A percentile compares a stretch with the other conserved stretches of the same genome.
These are phyloP conservation scores for Rhododendron griersonianum DNA, from an alignment of 148 eudicot species.

Conservation along the genomic window DNA sequence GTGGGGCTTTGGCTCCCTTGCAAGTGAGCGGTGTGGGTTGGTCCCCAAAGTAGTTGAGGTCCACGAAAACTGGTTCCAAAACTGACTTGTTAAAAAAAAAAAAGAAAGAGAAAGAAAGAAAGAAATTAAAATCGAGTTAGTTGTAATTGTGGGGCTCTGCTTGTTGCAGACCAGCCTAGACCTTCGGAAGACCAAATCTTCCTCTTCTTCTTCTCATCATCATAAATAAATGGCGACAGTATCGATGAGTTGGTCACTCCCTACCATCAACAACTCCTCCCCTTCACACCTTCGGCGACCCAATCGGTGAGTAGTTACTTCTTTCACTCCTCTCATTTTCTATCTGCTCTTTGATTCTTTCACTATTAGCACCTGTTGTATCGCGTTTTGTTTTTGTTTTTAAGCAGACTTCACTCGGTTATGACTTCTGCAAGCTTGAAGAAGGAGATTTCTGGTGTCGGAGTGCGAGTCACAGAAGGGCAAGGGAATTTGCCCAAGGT, in stretches of 20 bases:
- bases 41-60: too few relatives aligned
- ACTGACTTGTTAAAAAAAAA: too few relatives aligned
- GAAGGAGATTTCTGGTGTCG: constrained; percentile 32
- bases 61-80: accelerated
- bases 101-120: too few relatives aligned
- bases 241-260: background rate
- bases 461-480: constrained; percentile 55
- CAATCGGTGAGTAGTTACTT: constrained; percentile 30
- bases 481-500: constrained; percentile 78
- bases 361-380: background rate
- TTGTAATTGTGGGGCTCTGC: background rate
- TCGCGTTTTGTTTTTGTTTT: background rate
- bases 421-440: constrained; percentile 49
- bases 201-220: background rate
- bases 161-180: background rate
- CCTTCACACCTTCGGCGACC: background rate
- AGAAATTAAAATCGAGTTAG: too few relatives aligned
- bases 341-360: background rate
- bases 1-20: too few relatives aligned
- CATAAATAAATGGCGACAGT: background rate
- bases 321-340: background rate
- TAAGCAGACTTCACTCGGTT: constrained; percentile 25
- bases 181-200: background rate
- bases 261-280: background rate
- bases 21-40: too few relatives aligned